These are phyloP conservation scores for Halenospora varia DNA, from an alignment of 495 filamentous ascomycete species.

Conservation along the genomic window DNA sequence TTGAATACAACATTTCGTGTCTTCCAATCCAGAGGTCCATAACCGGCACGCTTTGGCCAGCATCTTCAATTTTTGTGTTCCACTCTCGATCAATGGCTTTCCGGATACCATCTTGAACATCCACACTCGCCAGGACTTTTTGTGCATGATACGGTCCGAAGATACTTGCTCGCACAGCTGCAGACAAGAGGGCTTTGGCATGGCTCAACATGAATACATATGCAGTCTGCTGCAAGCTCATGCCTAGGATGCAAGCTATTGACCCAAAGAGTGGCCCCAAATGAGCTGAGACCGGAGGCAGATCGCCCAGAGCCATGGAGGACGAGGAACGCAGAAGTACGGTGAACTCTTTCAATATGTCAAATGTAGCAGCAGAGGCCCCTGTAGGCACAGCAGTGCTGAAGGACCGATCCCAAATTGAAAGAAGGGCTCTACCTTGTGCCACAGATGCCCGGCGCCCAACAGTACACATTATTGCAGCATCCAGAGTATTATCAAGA, in stretches of 20 bases:
- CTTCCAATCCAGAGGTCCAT: slow-evolving; percentile 94
- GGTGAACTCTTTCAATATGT: slow-evolving; percentile 31
- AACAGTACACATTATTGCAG: slow-evolving; percentile 80
- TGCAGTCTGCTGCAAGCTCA: slow-evolving; percentile 41
- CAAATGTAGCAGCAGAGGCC: slow-evolving; percentile 5
- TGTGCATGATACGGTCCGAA: slow-evolving; percentile 95
- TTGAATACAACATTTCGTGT: slow-evolving; percentile 91
- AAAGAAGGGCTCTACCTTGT: slow-evolving; percentile 80
- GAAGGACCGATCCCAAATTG: slow-evolving; percentile 84
- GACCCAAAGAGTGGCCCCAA: slow-evolving; percentile 78
- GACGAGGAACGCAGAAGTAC: slow-evolving; percentile 28
- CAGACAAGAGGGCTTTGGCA: slow-evolving; percentile 81
- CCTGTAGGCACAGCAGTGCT: slow-evolving; percentile 26
- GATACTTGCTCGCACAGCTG: slow-evolving; percentile 81
- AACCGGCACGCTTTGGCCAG: slow-evolving; percentile 80
- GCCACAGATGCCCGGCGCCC: slow-evolving; percentile 77
- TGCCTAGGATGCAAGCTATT: slow-evolving; percentile 60
- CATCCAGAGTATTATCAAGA: slow-evolving; percentile 84
- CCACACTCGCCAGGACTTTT: slow-evolving; percentile 65
- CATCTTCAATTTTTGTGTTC: slow-evolving; percentile 59
- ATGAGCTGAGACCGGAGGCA: slow-evolving; percentile 52
- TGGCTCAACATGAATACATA: slow-evolving; percentile 88
- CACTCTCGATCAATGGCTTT: slow-evolving; percentile 58
- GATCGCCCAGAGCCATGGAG: slow-evolving; percentile 24
- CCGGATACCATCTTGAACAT: slow-evolving; percentile 57